Base-by-base conservation (phyloP, 805 yeast genomes). In the Yarrowia yakushimensis region DNA sequence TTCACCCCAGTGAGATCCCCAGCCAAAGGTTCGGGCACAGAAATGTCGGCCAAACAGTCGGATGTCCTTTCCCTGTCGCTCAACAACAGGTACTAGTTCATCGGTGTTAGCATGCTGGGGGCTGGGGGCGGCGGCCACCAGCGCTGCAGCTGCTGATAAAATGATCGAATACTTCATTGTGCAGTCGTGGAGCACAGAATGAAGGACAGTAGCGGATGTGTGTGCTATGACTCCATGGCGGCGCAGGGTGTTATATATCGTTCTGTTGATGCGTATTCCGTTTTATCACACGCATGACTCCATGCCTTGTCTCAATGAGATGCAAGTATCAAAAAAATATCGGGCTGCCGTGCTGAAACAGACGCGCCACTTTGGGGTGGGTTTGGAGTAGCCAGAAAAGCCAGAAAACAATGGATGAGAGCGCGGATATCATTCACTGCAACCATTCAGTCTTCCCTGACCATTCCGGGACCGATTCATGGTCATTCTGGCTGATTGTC, bases 151-250 rank as follows among this genome's bases (percentile, higher is more conserved):
- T 10, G 55, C 55, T 23, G 39, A 48, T 31, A 48, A 10, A 31
- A 48, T 22, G 55, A 48, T 48, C 10, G 55, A 48, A 48, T 48
- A 48, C 55, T 48, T 48, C 55, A 48, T 48, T 48, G 55, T 20
- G 55, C 55, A 31, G 55, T 20, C 39, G 55, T 22, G 18, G 55
- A 48, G 55, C 55, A 48, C 55, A 31, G 12, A 13, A 31, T 31
- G 55, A 48, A 48, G 55, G 55, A 48, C 55, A 48, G 55, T 31
- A 48, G 55, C 55, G 55, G 31, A n/a, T 48, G 55, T 48, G 55
- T 48, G 55, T 33, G 39, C 22, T 7, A 5, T 10, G 39, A 48
- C 15, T 22, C 11, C 17, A 15, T 9, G 55, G 39, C 18, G 39
- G 39, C 55, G 39, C 55, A 48, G 55, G 55, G 55, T 31, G 39